Conservation (phyloP, 73 alveolate species). For the Vitrella brassicaformis region DNA sequence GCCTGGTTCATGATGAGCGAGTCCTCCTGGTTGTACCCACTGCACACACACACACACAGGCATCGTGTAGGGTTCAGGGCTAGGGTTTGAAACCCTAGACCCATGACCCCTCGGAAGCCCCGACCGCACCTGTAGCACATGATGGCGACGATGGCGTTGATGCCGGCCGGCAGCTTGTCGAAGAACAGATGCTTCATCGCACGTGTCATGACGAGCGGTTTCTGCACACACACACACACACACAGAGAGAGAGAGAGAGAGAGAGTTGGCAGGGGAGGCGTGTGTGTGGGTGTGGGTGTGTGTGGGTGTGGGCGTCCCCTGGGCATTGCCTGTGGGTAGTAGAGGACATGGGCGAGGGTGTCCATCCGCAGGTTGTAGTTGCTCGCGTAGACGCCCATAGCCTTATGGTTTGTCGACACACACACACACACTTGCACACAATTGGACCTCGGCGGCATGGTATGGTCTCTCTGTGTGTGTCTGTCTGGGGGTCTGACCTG, state of each 20-base stretch:
- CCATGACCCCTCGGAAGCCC: no score
- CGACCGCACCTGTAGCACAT: constrained; percentile 84
- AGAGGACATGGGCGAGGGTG: constrained; percentile 92
- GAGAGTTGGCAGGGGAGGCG: no score
- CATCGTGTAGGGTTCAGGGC: no score
- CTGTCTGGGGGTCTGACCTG: constrained; percentile 21
- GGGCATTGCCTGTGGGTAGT: constrained; percentile 96
- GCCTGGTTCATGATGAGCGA: constrained; percentile 86
- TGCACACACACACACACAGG: no score
- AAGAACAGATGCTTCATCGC: constrained; percentile 82
- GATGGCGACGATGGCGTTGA: constrained; percentile 79
- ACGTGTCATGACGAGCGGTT: constrained; percentile 58
- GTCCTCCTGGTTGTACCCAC: constrained; percentile 97
- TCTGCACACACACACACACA: no score
- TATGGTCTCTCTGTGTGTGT: background rate
- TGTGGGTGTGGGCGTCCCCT: no score
- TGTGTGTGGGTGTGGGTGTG: no score
- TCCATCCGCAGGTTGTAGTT: constrained; percentile 95
- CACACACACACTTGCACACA: no score
- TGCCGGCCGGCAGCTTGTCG: constrained; percentile 88
- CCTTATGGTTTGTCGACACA: no score
- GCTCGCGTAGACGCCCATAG: constrained; percentile 94
- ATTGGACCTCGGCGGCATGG: no score
- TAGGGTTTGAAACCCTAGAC: no score
- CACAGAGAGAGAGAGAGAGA: no score